Evolutionary conservation across 1,284 basidiomycete genomes (phyloP), one percentile per base, ranked within the genome.

Genomic region (Pterula multifida): DNA sequence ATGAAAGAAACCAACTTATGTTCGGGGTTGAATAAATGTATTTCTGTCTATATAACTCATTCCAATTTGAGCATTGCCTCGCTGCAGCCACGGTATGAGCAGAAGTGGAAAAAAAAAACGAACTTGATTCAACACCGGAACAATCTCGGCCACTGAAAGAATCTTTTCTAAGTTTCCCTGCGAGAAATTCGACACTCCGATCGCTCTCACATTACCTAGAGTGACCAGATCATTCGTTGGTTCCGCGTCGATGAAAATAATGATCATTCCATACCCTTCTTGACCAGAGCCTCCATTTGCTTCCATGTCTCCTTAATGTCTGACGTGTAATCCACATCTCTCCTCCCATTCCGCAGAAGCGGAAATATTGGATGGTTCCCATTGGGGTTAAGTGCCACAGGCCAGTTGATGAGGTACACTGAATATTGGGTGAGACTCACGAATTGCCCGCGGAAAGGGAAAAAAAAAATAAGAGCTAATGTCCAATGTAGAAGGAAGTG

Each of bases 401-500:
- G 90, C 89, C 90, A 91, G 66, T 91, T 88, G 46, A 91, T 68
- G 46, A 90, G 76, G 61, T 85, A 83, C 49, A 86, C 82, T 83
- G 53, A 28, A 42, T 23, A 36, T 47, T 45, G 25, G 36, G 6
- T 32, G 6, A 32, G 28, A n/a, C n/a, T n/a, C 15, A 32, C 28
- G 28, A 32, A 32, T 32, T 6, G 15, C 15, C 6, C 6, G 6
- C 28, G 15, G 45, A 15, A 45, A 19, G 24, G 17, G 11, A 23
- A 19, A 36, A 21, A 32, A 36, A n/a, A 36, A 24, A 17, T 9
- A 6, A 13, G 26, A 36, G 26, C 45, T 17, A 21, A 67, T 78
- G 55, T 58, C n/a, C n/a, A n/a, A n/a, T n/a, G n/a, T n/a, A n/a
- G n/a, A n/a, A n/a, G n/a, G n/a, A n/a, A n/a, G n/a, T 32, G 6